Conservation (phyloP, 225 moss, liverwort and hornwort genomes). For the Polytrichum commune region DNA sequence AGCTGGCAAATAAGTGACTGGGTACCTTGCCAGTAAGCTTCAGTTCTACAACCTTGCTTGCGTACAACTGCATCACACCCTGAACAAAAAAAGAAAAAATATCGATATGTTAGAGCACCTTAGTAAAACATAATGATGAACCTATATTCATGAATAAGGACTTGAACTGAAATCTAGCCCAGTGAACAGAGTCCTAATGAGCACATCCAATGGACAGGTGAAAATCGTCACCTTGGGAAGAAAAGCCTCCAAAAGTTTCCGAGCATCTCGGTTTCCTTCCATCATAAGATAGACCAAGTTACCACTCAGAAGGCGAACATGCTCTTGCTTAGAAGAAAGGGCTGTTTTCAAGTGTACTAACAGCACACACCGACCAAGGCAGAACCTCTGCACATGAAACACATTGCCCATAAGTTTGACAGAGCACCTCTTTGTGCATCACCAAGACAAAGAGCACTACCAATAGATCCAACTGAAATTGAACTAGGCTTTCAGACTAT, state of each 20-base stretch:
- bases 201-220: not conserved
- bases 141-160: too few relatives aligned
- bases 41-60: conserved; percentile 68
- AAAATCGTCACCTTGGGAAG: conserved; percentile 68
- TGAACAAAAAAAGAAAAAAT: conserved; percentile 25
- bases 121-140: too few relatives aligned
- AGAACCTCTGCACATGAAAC: conserved; percentile 66
- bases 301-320: conserved; percentile 80
- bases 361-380: conserved; percentile 88
- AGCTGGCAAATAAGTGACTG: not conserved
- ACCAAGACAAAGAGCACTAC: too few relatives aligned
- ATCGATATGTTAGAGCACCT: too few relatives aligned
- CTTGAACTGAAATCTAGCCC: too few relatives aligned
- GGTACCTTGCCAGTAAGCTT: conserved; percentile 67
- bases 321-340: conserved; percentile 78
- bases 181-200: too few relatives aligned
- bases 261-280: conserved; percentile 80
- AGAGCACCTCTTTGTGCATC: too few relatives aligned
- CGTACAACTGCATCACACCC: conserved; percentile 91
- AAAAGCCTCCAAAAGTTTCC: conserved; percentile 73
- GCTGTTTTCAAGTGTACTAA: conserved; percentile 76
- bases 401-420: not conserved
- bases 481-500: too few relatives aligned
- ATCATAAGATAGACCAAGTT: conserved; percentile 80
- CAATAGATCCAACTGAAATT: too few relatives aligned